phyloP scores from a whole-genome alignment of 345 rosid species.

The Dipteronia dyeriana region DNA sequence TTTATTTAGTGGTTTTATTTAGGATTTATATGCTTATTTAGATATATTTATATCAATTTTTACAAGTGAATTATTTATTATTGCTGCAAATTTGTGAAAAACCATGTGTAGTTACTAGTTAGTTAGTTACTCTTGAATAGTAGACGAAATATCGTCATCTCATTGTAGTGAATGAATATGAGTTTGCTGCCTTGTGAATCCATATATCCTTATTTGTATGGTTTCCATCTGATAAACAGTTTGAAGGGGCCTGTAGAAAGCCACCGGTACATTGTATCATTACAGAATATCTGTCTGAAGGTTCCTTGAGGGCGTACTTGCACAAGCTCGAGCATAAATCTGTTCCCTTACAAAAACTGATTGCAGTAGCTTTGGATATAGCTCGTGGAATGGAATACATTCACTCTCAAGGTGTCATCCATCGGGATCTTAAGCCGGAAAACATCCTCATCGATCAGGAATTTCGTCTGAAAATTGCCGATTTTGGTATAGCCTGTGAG shows the following conservation, averaged over 20 bases:
- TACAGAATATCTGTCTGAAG: constrained; percentile 71
- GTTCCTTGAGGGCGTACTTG: constrained; percentile 83
- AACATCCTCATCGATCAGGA: constrained; percentile 76
- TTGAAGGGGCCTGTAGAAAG: constrained; percentile 73
- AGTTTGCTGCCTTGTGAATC: constrained; percentile 2
- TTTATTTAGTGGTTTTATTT: background rate
- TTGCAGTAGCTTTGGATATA: constrained; percentile 69
- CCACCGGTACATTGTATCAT: constrained; percentile 74
- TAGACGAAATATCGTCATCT: background rate
- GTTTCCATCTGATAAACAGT: constrained; percentile 44
- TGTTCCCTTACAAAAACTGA: constrained; percentile 64
- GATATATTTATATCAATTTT: constrained; percentile 6
- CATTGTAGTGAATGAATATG: background rate
- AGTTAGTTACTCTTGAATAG: background rate
- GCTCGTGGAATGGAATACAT: constrained; percentile 94
- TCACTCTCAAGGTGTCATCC: constrained; percentile 84
- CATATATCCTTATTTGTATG: constrained; percentile 16
- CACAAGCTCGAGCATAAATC: constrained; percentile 86
- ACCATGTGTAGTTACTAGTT: background rate
- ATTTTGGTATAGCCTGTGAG: constrained; percentile 98
- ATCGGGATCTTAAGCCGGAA: constrained; percentile 98
- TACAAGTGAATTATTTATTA: background rate
- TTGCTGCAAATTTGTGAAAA: constrained; percentile 5
- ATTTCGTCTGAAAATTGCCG: constrained; percentile 82
- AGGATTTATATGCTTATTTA: background rate